Evolutionary conservation across 768 basidiomycete genomes (phyloP).

Genomic region (Collybiopsis luxurians): DNA sequence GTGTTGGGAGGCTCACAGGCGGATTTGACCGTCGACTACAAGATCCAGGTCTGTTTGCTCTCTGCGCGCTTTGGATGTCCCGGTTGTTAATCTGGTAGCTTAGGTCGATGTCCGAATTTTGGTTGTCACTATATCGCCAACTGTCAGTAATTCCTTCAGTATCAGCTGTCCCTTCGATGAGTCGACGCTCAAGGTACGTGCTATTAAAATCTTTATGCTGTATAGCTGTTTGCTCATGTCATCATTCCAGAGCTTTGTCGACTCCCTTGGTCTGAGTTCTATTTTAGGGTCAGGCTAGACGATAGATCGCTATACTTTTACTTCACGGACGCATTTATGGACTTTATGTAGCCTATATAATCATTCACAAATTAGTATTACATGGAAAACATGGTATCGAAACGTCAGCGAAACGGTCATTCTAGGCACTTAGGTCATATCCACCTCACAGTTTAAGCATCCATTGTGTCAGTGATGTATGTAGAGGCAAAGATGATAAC

Average conservation of each 20-base stretch:
- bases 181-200: constrained; percentile 24
- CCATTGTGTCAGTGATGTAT: no score
- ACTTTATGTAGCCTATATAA: no score
- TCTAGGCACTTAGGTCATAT: no score
- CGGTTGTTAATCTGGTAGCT: not conserved
- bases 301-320: no score
- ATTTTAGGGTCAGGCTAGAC: no score
- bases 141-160: constrained; percentile 55
- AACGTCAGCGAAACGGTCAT: no score
- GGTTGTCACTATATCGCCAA: constrained; percentile 64
- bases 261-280: not conserved
- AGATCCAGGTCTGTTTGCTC: constrained; percentile 53
- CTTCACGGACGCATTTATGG: no score
- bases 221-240: not conserved
- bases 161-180: constrained; percentile 63
- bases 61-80: not conserved
- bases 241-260: not conserved
- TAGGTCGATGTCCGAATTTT: constrained; percentile 66
- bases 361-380: no score
- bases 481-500: no score
- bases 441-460: no score
- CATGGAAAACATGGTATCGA: no score
- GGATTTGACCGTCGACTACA: constrained; percentile 60
- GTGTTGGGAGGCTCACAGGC: constrained; percentile 37
- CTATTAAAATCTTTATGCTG: not conserved